Evolutionary conservation across 2,329 filamentous ascomycete species (phyloP).

Genomic region (Ophiosphaerella narmari): DNA sequence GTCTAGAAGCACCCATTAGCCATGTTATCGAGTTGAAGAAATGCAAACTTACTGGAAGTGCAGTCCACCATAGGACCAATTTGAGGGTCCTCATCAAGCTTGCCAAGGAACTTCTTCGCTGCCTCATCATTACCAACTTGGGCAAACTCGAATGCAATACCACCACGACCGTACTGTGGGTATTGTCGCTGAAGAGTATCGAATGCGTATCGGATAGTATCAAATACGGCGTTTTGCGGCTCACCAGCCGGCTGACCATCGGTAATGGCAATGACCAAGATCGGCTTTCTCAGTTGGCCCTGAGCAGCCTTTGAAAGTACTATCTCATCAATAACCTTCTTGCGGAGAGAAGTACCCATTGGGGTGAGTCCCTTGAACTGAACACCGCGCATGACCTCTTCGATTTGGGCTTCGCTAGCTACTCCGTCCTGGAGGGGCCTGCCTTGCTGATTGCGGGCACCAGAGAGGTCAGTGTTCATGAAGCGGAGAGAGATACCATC

Average conservation of each 20-base stretch:
- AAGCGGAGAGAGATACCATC: constrained; percentile 71
- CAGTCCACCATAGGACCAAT: constrained; percentile 69
- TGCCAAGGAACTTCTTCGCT: constrained; percentile 66
- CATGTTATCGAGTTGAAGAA: not conserved
- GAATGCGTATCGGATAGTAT: constrained; percentile 61
- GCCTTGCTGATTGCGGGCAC: constrained; percentile 30
- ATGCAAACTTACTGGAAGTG: constrained; percentile 63
- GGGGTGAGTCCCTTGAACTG: constrained; percentile 70
- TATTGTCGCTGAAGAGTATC: constrained; percentile 54
- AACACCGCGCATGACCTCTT: constrained; percentile 61
- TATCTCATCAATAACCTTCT: constrained; percentile 67
- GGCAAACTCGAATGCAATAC: constrained; percentile 70
- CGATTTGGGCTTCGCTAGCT: constrained; percentile 61
- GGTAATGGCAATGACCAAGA: constrained; percentile 68
- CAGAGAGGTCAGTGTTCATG: constrained; percentile 64
- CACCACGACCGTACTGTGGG: constrained; percentile 59
- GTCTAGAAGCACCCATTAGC: constrained; percentile 49
- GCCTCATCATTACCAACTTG: constrained; percentile 70
- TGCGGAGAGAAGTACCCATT: constrained; percentile 65
- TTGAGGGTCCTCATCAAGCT: constrained; percentile 66
- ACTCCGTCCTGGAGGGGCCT: constrained; percentile 59
- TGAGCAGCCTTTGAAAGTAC: constrained; percentile 58
- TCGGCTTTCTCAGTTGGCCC: constrained; percentile 63
- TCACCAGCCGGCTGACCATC: constrained; percentile 70
- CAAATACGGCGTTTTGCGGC: constrained; percentile 59